phyloP scores from a whole-genome alignment of 2,329 filamentous ascomycete species.

The Trichoderma simmonsii region DNA sequence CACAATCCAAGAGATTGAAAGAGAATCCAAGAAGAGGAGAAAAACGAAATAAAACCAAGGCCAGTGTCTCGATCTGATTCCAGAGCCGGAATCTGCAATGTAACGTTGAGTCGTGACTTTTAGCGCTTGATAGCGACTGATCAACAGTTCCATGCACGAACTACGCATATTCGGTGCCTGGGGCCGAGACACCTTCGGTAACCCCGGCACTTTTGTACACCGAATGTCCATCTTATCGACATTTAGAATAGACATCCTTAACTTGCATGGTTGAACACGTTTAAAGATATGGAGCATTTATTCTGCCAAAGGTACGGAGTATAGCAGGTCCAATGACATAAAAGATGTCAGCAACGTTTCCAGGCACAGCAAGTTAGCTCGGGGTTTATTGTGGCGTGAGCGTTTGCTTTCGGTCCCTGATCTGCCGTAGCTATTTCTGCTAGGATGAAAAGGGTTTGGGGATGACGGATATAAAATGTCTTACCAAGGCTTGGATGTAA shows the following conservation, averaged over 20 bases:
- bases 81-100: neutral
- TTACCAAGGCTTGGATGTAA: neutral
- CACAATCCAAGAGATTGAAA: neutral
- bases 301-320: neutral
- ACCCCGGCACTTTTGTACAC: neutral
- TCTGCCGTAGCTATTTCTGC: neutral
- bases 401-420: conserved; percentile 6
- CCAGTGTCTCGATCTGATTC: neutral
- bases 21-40: no score
- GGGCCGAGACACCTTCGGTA: neutral
- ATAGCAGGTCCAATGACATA: neutral
- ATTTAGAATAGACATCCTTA: neutral
- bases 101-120: neutral
- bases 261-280: neutral
- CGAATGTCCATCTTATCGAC: neutral
- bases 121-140: neutral
- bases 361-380: neutral
- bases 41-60: neutral
- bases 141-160: neutral
- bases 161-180: neutral
- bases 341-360: neutral
- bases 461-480: neutral
- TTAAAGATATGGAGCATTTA: neutral
- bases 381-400: neutral
- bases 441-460: neutral